Base-by-base conservation (phyloP, 2,329 filamentous ascomycete species). In the Colletotrichum sp. region DNA sequence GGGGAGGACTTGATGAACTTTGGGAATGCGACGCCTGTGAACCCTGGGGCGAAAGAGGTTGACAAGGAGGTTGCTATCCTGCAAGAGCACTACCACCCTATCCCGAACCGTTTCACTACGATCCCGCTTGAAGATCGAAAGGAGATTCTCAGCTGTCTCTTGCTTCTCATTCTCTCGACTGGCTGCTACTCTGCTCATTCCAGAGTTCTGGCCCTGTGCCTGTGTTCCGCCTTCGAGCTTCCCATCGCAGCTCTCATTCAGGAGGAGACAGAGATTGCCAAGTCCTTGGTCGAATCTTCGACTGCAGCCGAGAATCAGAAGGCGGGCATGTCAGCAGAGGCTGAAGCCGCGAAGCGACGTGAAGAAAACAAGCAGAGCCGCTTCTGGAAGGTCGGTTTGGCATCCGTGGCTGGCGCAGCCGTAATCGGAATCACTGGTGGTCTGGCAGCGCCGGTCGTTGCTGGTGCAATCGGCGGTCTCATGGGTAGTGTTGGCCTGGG, bases 401-500 rank as follows among this genome's bases (percentile, higher is more conserved):
- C 96, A 0, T 95, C 94, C 10, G 95, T 98, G 0, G 96, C 95
- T 1, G 96, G 96, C 13, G 96, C 96, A 2, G 95, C 95, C 0
- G 87, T 98, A 2, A 96, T 98, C n/a, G 96, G 96, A 8, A 91
- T 98, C 5, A 98, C 96, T 1, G 96, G 96, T 22, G 96, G 96
- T 3, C 88, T 98, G n/a, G 96, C 96, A 1, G 96, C 96, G 1
- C 96, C 96, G 0, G 88, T 98, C 0, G 93, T 98, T 16, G 96
- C 96, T 6, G 96, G 95, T 6, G 95, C 95, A 0, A 89, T 98
- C 16, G 96, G 96, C 4, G 93, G 93, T 1, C 89, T 98, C 3
- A 95, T 98, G 91, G 95, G 95, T 16, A 95, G 95, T 1, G 90
- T 98, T 2, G 96, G 96, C 0, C 87, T 98, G 1, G 96, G 95